Evolutionary conservation across 345 rosid genomes (phyloP).

Genomic region (Sonneratia caseolaris): DNA sequence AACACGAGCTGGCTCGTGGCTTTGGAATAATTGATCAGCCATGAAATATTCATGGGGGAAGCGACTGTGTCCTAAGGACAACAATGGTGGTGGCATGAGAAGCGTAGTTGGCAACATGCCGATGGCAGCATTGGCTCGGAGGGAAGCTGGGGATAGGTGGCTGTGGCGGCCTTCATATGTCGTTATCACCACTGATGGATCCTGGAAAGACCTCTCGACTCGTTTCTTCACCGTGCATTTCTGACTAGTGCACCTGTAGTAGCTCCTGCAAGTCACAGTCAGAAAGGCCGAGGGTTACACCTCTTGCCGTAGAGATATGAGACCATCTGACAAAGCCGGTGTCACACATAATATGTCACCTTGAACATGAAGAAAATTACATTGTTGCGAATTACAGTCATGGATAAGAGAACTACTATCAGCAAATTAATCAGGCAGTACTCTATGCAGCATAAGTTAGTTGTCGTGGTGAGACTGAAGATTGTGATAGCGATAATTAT

Average conservation of each 20-base stretch:
- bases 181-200: constrained; percentile 44
- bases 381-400: no score
- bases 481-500: no score
- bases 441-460: no score
- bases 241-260: constrained; percentile 55
- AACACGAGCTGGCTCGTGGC: background rate
- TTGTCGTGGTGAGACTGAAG: no score
- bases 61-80: background rate
- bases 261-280: constrained; percentile 30
- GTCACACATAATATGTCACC: no score
- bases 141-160: constrained; percentile 35
- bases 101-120: constrained; percentile 22
- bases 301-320: no score
- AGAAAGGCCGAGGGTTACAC: background rate
- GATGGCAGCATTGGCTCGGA: constrained; percentile 25
- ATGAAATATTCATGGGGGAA: constrained; percentile 1
- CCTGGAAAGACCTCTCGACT: constrained; percentile 50
- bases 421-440: no score
- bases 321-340: no score
- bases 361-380: no score
- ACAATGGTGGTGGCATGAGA: constrained; percentile 3
- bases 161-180: constrained; percentile 63
- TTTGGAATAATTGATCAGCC: background rate
- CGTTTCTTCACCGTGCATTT: constrained; percentile 53
- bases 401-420: no score